These are phyloP conservation scores for Suillus tomentosus DNA, from an alignment of 768 basidiomycete genomes.

Conservation along the genomic window DNA sequence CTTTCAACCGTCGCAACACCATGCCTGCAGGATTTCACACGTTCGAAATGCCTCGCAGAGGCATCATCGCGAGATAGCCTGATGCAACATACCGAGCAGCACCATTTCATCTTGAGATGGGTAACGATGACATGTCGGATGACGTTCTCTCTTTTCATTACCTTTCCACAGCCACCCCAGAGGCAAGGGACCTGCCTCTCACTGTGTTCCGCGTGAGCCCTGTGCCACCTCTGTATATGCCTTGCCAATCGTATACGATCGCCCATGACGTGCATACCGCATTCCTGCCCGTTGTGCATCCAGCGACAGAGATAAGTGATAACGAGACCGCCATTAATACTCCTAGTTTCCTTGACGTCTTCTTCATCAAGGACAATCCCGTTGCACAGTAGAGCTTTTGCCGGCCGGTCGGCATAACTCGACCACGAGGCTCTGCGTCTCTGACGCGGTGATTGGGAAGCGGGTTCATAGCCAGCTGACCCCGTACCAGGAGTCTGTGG, in stretches of 20 bases:
- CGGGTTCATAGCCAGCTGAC: not conserved
- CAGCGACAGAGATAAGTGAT: conserved; percentile 30
- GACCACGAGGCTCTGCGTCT: conserved; percentile 6
- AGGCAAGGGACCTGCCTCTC: conserved; percentile 18
- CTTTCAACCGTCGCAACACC: conserved; percentile 4
- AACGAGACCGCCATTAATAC: conserved; percentile 16
- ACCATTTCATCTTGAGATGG: conserved; percentile 34
- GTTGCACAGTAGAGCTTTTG: not conserved
- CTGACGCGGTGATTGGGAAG: not conserved
- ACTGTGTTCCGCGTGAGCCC: conserved; percentile 19
- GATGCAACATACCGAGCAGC: conserved; percentile 27
- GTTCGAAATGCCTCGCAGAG: conserved; percentile 33
- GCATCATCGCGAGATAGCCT: conserved; percentile 36
- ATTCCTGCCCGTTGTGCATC: conserved; percentile 24
- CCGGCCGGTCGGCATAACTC: not conserved
- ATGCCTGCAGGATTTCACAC: conserved; percentile 26
- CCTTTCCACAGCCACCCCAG: conserved; percentile 29
- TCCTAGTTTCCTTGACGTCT: not conserved
- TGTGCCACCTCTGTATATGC: conserved; percentile 31
- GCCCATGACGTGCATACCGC: conserved; percentile 29
- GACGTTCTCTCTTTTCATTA: conserved; percentile 36
- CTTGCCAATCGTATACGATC: conserved; percentile 27
- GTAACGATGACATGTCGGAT: conserved; percentile 30
- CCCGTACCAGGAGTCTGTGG: not conserved
- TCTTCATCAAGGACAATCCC: conserved; percentile 5